Conservation (phyloP, 163 green algal species). For the Volvox carteri region DNA sequence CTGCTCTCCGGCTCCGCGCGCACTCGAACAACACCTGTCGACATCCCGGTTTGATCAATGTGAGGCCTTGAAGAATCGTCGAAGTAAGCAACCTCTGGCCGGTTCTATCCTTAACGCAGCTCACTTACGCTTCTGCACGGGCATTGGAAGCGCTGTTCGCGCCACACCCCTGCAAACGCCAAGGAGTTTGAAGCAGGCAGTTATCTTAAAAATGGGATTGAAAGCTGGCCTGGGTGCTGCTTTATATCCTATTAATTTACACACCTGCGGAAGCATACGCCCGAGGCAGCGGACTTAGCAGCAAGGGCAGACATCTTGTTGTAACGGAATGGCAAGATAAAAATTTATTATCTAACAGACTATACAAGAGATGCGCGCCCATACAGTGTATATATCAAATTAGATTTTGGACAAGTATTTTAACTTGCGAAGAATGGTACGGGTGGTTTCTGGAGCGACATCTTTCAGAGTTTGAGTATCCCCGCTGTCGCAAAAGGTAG, state of each 20-base stretch:
- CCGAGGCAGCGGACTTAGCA: constrained; percentile 16
- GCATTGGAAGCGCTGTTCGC: constrained; percentile 5
- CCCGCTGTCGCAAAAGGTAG: too few relatives aligned
- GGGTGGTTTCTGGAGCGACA: neutral
- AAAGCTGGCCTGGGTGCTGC: too few relatives aligned
- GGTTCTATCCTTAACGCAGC: neutral
- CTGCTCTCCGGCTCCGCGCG: constrained; percentile 35
- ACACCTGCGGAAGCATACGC: constrained; percentile 6
- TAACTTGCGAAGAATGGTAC: neutral
- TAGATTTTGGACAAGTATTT: neutral
- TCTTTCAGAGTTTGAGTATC: too few relatives aligned
- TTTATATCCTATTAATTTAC: too few relatives aligned
- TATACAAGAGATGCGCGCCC: too few relatives aligned
- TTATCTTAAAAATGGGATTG: too few relatives aligned
- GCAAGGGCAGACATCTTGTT: constrained; percentile 20
- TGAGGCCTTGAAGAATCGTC: neutral
- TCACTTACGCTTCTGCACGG: constrained; percentile 30
- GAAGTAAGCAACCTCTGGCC: neutral
- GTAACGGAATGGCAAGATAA: too few relatives aligned
- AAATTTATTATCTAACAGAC: too few relatives aligned
- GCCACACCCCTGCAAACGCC: constrained; percentile 14
- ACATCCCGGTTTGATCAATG: neutral
- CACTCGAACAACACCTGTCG: constrained; percentile 36
- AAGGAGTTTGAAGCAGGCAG: too few relatives aligned
- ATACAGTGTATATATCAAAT: too few relatives aligned